A percentile compares a stretch with the other conserved stretches of the same genome.
These are phyloP conservation scores for Ophiostoma perfectum DNA, from an alignment of 2,329 filamentous ascomycete genomes.

Conservation along the genomic window DNA sequence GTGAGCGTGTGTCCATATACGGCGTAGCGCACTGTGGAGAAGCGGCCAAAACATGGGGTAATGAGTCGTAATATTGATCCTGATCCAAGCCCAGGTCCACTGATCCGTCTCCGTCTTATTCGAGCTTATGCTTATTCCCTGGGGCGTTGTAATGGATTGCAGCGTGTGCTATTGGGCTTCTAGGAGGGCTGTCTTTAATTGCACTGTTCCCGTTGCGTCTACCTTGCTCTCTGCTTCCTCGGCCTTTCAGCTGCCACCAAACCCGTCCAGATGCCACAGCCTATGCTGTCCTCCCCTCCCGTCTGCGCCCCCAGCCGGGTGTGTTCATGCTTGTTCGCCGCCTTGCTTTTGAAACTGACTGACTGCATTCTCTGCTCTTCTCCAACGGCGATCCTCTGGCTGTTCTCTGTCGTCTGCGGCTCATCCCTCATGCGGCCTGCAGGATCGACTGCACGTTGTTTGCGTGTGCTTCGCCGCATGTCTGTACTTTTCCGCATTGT, in stretches of 20 bases:
- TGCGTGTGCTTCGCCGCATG: no score
- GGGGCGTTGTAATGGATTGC: neutral
- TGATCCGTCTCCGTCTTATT: neutral
- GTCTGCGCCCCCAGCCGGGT: neutral
- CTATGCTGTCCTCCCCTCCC: slow-evolving; percentile 4
- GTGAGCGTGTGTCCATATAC: neutral
- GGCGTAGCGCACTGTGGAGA: slow-evolving; percentile 23
- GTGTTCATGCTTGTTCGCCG: no score
- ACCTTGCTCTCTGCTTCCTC: neutral
- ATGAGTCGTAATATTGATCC: neutral
- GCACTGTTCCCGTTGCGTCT: neutral
- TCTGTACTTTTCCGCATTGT: neutral
- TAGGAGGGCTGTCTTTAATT: neutral
- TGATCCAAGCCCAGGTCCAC: neutral
- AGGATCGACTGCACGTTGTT: no score
- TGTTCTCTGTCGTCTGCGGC: neutral
- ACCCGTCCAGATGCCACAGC: neutral
- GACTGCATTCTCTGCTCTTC: neutral
- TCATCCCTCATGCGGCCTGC: neutral
- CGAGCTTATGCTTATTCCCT: slow-evolving; percentile 14
- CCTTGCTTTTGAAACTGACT: no score
- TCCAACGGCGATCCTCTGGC: neutral
- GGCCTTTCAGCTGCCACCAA: slow-evolving; percentile 6
- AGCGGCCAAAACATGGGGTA: slow-evolving; percentile 20
- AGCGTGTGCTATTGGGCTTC: neutral